phyloP scores from a whole-genome alignment of 495 filamentous ascomycete genomes.

The Podospora fimiseda region DNA sequence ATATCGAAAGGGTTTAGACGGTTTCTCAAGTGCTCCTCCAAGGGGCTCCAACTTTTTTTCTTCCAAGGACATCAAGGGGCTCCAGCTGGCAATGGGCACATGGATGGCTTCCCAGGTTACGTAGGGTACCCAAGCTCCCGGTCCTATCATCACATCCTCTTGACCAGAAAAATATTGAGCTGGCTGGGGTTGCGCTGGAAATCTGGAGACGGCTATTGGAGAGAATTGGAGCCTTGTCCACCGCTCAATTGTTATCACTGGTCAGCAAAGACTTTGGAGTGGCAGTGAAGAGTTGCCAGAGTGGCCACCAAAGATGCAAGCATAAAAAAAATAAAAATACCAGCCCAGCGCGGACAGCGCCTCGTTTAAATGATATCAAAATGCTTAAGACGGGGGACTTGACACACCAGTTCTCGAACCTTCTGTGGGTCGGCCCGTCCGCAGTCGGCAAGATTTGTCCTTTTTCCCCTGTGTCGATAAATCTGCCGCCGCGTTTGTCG shows the following conservation, averaged over 20 bases:
- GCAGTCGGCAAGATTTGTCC: no score
- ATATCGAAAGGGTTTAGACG: constrained; percentile 28
- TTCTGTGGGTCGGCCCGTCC: constrained; percentile 34
- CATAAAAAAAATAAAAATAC: not conserved
- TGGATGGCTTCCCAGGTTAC: no score
- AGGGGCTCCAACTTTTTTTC: not conserved
- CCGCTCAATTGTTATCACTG: no score
- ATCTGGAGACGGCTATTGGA: constrained; percentile 13
- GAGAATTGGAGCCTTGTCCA: constrained; percentile 16
- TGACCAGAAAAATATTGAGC: constrained; percentile 23
- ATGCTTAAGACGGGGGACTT: not conserved
- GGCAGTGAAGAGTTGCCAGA: no score
- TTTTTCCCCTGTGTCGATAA: no score
- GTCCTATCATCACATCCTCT: no score
- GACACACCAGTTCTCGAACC: constrained; percentile 35
- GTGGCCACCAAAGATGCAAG: no score
- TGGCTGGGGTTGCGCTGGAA: constrained; percentile 30
- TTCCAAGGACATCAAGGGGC: not conserved
- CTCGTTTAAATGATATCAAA: not conserved
- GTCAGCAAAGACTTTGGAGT: not conserved
- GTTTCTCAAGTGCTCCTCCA: constrained; percentile 22
- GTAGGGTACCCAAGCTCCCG: no score
- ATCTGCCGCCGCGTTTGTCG: no score
- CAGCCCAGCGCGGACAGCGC: not conserved
- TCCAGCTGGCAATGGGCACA: no score